Base-by-base conservation (phyloP, 495 filamentous ascomycete genomes). In the Cryomyces antarcticus region DNA sequence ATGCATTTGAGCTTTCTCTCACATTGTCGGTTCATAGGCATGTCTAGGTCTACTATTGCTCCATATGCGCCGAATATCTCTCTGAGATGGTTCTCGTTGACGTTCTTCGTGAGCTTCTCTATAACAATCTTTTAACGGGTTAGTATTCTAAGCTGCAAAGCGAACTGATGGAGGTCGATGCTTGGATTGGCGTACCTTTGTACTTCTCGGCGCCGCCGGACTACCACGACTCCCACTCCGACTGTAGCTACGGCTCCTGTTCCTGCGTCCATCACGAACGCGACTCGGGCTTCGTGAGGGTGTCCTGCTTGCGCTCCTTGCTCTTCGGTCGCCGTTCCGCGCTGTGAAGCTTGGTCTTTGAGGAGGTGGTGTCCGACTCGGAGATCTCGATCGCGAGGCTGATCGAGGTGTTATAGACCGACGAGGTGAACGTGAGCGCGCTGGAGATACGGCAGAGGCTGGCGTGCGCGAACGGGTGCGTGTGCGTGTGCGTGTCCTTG, bases 21-120 rank as follows among this genome's bases (percentile, higher is more conserved):
- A 93, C 92, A 92, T 56, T 76, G 70, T 56, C 73, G 69, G 56
- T 93, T 93, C 55, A 94, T 71, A 0, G 92, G 89, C 49, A 99
- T 69, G 47, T 95, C 86, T 11, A 99, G 55, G 45, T 83, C 77
- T 46, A 77, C 69, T 46, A 99, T 94, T 6, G 73, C 67, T 30
- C 89, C 89, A 61, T 88, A 99, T 34, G 70, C 66, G 12, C 80
- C 79, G 57, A 99, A 99, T 41, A 99, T 93, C 52, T 99, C 89
- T 34, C 71, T 70, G 6, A 99, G 67, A 55, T 96, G 88, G 28
- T 68, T 70, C 50, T 85, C 84, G 41, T 80, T 87, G 49, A 99
- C 77, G 56, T 95, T 99, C 55, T 93, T 94, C 4, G 88, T 92
- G 51, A 97, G 69, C 55, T 89, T 92, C 62, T 97, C 92, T 30